These are phyloP conservation scores for Malus sylvestris DNA, from an alignment of 306 rosid genomes.

Conservation along the genomic window DNA sequence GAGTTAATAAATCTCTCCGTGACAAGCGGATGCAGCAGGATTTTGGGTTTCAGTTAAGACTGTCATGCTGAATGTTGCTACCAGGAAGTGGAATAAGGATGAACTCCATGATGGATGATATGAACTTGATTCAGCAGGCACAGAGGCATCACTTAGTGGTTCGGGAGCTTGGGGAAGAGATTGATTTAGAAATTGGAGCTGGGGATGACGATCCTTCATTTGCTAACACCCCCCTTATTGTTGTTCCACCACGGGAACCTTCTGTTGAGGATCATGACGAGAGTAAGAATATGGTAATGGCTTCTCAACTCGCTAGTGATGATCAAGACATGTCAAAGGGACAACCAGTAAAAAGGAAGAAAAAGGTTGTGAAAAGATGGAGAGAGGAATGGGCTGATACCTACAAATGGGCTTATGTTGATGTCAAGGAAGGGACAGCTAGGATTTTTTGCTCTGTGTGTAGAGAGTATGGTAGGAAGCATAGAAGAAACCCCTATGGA, in stretches of 20 bases:
- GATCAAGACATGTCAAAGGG: slow-evolving; percentile 69
- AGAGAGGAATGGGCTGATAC: slow-evolving; percentile 99
- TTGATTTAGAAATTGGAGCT: slow-evolving; percentile 93
- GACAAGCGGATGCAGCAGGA: slow-evolving; percentile 16
- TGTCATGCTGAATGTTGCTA: slow-evolving; percentile 93
- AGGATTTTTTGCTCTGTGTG: slow-evolving; percentile 98
- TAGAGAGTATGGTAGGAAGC: slow-evolving; percentile 92
- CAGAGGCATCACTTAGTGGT: slow-evolving; percentile 94
- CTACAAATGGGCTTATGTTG: slow-evolving; percentile 96
- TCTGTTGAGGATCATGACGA: slow-evolving; percentile 74
- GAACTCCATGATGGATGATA: slow-evolving; percentile 92
- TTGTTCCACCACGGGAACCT: slow-evolving; percentile 65
- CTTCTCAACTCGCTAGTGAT: slow-evolving; percentile 69
- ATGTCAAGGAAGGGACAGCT: slow-evolving; percentile 90
- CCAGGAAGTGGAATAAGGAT: slow-evolving; percentile 60
- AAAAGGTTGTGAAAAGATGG: slow-evolving; percentile 99
- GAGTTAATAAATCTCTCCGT: not conserved
- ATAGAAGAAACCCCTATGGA: slow-evolving; percentile 95
- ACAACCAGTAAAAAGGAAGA: slow-evolving; percentile 72
- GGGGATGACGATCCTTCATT: slow-evolving; percentile 95
- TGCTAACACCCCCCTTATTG: slow-evolving; percentile 63
- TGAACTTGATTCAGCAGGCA: slow-evolving; percentile 91
- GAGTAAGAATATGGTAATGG: slow-evolving; percentile 76
- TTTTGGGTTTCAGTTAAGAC: slow-evolving; percentile 23
- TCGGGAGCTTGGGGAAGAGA: slow-evolving; percentile 87